Conservation (phyloP, 106 monocot genomes). For the Dendrobium officinale region DNA sequence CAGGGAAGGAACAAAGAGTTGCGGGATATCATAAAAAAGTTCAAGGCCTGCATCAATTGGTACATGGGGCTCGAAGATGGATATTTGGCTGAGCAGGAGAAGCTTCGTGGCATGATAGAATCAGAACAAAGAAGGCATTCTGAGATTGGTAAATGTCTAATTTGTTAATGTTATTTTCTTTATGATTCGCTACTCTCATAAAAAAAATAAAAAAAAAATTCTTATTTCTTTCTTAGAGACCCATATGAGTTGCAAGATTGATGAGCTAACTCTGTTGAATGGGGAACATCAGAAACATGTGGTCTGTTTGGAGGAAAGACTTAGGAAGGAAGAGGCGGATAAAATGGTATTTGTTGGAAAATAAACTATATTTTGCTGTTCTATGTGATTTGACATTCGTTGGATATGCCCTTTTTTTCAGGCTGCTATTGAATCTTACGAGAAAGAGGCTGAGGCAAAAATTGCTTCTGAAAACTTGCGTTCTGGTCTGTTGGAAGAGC, state of each 20-base stretch:
- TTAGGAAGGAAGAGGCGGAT: slow-evolving; percentile 13
- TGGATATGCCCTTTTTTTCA: slow-evolving; percentile 3
- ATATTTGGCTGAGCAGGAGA: slow-evolving; percentile 38
- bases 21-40: slow-evolving; percentile 76
- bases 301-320: slow-evolving; percentile 9
- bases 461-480: slow-evolving; percentile 33
- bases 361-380: neutral
- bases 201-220: neutral
- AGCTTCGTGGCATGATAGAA: slow-evolving; percentile 26
- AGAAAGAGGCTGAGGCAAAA: slow-evolving; percentile 49
- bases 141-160: slow-evolving; percentile 34
- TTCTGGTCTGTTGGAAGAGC: slow-evolving; percentile 35
- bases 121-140: slow-evolving; percentile 35
- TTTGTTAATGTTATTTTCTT: neutral
- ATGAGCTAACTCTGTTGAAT: slow-evolving; percentile 10
- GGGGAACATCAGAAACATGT: slow-evolving; percentile 9
- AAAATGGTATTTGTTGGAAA: slow-evolving; percentile 17
- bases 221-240: slow-evolving; percentile 6
- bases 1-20: slow-evolving; percentile 66
- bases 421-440: slow-evolving; percentile 47
- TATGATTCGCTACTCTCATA: neutral
- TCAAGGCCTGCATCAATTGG: slow-evolving; percentile 69
- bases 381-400: neutral
- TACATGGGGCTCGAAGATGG: slow-evolving; percentile 54
- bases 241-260: slow-evolving; percentile 8